phyloP scores from a whole-genome alignment of 1,284 basidiomycete genomes.

The Mycena sp. region DNA sequence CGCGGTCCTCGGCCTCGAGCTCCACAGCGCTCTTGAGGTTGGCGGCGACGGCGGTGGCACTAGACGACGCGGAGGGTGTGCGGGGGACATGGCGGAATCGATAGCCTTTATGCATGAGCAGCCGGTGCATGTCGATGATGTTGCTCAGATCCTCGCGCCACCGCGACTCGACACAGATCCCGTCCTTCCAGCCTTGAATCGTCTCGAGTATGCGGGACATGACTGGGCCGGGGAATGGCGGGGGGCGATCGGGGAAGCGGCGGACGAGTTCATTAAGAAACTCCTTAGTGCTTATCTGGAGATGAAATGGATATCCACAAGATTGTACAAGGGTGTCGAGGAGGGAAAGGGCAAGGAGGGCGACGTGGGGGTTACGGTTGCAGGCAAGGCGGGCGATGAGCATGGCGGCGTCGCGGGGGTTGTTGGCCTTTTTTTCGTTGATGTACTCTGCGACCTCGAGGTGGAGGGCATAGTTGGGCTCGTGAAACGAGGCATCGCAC shows the following conservation, averaged over 20 bases:
- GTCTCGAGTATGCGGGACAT: constrained; percentile 96
- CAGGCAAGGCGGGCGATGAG: constrained; percentile 85
- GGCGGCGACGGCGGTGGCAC: constrained; percentile 31
- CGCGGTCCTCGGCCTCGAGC: constrained; percentile 95
- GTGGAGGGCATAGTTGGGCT: constrained; percentile 93
- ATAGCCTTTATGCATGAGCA: constrained; percentile 97
- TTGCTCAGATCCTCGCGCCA: constrained; percentile 98
- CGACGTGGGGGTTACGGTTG: constrained; percentile 90
- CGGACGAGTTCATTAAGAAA: constrained; percentile 99
- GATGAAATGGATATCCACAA: constrained; percentile 96
- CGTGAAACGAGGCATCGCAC: constrained; percentile 87
- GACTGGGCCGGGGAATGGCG: constrained; percentile 92
- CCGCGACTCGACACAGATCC: constrained; percentile 88
- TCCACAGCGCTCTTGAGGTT: constrained; percentile 95
- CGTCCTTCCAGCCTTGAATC: constrained; percentile 96
- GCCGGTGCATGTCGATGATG: constrained; percentile 97
- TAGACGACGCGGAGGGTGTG: constrained; percentile 57
- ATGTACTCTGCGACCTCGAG: constrained; percentile 95
- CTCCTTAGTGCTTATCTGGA: constrained; percentile 98
- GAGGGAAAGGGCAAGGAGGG: constrained; percentile 83
- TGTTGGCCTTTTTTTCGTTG: constrained; percentile 97
- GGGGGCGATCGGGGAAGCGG: constrained; percentile 96
- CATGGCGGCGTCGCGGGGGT: constrained; percentile 91
- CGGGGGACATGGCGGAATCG: constrained; percentile 80
- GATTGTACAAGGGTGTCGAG: constrained; percentile 95